Percentiles rank a stretch among this genome's conserved stretches.
Conservation (phyloP, 2,329 filamentous ascomycete species). For the Ophiocordyceps polyrhachis-furcata region DNA sequence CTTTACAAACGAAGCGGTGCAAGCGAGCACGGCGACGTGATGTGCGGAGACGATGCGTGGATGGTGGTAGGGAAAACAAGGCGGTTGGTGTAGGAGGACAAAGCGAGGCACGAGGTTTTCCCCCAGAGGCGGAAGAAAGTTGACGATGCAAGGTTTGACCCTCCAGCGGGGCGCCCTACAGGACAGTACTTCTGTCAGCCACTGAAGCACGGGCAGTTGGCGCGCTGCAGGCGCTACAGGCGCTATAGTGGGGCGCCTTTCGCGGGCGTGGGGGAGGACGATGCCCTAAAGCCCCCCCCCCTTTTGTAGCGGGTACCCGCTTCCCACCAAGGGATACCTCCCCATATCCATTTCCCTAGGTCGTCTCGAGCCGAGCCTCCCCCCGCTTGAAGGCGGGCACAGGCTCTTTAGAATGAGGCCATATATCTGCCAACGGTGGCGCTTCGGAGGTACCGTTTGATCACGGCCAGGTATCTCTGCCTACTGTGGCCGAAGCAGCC, state of each 20-base stretch:
- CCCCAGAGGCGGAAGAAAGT: slow-evolving; percentile 17
- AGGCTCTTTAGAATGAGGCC: too few relatives aligned
- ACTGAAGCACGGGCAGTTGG: neutral
- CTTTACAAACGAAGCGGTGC: slow-evolving; percentile 12
- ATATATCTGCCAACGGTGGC: too few relatives aligned
- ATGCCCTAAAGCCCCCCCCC: neutral
- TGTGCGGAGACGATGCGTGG: slow-evolving; percentile 6
- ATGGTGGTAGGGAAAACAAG: neutral
- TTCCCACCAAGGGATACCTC: neutral
- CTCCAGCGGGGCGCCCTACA: neutral
- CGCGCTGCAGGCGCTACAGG: neutral
- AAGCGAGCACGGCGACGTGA: slow-evolving; percentile 11
- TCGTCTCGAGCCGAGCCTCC: too few relatives aligned
- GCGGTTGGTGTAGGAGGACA: slow-evolving; percentile 6
- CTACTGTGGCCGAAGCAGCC: too few relatives aligned
- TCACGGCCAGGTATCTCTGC: too few relatives aligned
- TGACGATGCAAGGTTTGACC: slow-evolving; percentile 15
- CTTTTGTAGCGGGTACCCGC: neutral
- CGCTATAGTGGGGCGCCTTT: neutral
- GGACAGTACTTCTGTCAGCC: neutral
- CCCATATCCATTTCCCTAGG: neutral
- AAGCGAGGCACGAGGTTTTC: slow-evolving; percentile 19
- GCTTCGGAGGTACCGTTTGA: too few relatives aligned
- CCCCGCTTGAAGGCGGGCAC: too few relatives aligned
- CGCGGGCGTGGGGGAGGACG: neutral